These are phyloP conservation scores for Trypanosoma boissoni DNA, from an alignment of 208 protist species.

Conservation along the genomic window DNA sequence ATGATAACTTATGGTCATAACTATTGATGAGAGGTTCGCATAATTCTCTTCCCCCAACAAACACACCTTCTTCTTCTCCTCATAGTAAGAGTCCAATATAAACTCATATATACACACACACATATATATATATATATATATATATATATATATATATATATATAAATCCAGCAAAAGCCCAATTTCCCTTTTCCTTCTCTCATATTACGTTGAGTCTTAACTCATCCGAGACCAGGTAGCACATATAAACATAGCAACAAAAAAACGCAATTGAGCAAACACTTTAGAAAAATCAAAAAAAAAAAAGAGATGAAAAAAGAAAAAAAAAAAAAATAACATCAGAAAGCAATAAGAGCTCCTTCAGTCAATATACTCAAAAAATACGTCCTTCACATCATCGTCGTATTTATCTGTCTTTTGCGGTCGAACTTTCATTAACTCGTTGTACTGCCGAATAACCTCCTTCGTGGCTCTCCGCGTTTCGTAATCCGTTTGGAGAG, in stretches of 20 bases:
- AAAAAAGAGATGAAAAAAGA: not conserved
- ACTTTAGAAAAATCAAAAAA: slow-evolving; percentile 5
- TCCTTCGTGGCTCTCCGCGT: slow-evolving; percentile 24
- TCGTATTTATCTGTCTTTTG: not conserved
- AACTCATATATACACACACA: not conserved
- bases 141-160: slow-evolving; percentile 9
- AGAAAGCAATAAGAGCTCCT: not conserved
- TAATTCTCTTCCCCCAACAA: no score
- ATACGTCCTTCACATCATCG: not conserved
- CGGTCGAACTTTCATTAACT: not conserved
- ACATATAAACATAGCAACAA: slow-evolving; percentile 22
- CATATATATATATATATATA: slow-evolving; percentile 11
- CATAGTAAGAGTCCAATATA: slow-evolving; percentile 1
- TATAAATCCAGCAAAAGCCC: not conserved
- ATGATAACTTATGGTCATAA: no score
- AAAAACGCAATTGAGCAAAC: slow-evolving; percentile 17
- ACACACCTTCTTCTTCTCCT: no score
- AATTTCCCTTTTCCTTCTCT: not conserved
- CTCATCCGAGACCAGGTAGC: no score
- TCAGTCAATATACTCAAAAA: no score
- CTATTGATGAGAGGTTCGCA: no score
- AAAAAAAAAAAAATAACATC: slow-evolving; percentile 8
- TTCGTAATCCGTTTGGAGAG: slow-evolving; percentile 31
- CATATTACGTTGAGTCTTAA: no score
- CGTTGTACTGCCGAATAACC: slow-evolving; percentile 26